A percentile compares a stretch with the other conserved stretches of the same genome.
phyloP scores from a whole-genome alignment of 2,329 filamentous ascomycete genomes.

The Teratosphaeria pseudoeucalypti region DNA sequence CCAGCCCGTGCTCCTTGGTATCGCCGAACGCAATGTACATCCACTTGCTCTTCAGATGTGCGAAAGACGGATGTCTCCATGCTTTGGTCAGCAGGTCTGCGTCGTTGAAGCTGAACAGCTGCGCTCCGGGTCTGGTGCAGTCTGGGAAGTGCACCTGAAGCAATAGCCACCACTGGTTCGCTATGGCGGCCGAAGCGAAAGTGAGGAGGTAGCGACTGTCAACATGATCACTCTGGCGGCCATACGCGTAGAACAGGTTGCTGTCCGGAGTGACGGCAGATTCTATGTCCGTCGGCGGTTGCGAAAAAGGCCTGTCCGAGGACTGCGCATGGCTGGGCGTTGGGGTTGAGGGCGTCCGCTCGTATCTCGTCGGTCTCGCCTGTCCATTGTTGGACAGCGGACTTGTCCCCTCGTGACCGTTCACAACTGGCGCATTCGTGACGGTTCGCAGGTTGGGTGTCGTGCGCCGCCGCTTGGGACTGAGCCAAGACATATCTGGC shows the following conservation, averaged over 20 bases:
- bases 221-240: conserved; percentile 16
- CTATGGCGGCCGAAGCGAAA: conserved; percentile 20
- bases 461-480: conserved; percentile 17
- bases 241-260: conserved; percentile 22
- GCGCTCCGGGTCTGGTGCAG: conserved; percentile 18
- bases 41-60: conserved; percentile 23
- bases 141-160: conserved; percentile 21
- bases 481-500: conserved; percentile 14
- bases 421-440: conserved; percentile 2
- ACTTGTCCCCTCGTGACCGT: not conserved
- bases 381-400: not conserved
- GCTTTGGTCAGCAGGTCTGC: conserved; percentile 18
- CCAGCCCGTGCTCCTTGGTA: conserved; percentile 7
- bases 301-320: not conserved
- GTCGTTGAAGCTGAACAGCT: conserved; percentile 24
- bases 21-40: conserved; percentile 20
- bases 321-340: not conserved
- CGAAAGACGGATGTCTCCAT: conserved; percentile 20
- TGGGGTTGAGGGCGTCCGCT: not conserved
- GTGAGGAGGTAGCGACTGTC: conserved; percentile 23
- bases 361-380: not conserved
- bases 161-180: conserved; percentile 24
- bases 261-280: conserved; percentile 5
- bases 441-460: conserved; percentile 15
- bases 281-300: not conserved